Evolutionary conservation across 371 early-diverging fungal genomes (phyloP).

Genomic region (Syncephalastrum racemosum): DNA sequence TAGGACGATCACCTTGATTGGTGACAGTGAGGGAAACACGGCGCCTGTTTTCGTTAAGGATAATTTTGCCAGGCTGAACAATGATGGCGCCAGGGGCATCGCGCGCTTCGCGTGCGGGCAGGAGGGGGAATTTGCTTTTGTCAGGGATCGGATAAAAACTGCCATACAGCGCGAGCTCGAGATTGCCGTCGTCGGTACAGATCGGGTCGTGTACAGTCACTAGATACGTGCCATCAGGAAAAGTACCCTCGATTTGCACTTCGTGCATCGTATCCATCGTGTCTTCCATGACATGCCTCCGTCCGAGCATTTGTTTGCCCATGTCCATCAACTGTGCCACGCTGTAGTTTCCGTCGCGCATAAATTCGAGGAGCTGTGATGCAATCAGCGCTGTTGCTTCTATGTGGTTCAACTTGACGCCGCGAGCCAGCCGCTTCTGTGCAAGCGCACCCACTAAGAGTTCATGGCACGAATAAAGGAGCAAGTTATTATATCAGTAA

Average conservation of each 20-base stretch:
- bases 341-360: conserved; percentile 83
- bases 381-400: conserved; percentile 88
- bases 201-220: conserved; percentile 91
- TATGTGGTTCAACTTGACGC: conserved; percentile 79
- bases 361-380: conserved; percentile 80
- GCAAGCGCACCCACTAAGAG: conserved; percentile 75
- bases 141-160: conserved; percentile 79
- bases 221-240: conserved; percentile 88
- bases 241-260: conserved; percentile 89
- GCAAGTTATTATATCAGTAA: background rate
- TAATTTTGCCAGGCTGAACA: conserved; percentile 57
- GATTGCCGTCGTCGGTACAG: conserved; percentile 75
- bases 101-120: conserved; percentile 32
- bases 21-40: conserved; percentile 72
- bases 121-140: conserved; percentile 52
- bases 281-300: conserved; percentile 76
- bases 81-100: conserved; percentile 69
- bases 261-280: conserved; percentile 71
- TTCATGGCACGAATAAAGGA: conserved; percentile 2
- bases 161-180: conserved; percentile 83
- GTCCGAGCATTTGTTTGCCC: conserved; percentile 85
- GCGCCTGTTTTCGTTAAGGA: conserved; percentile 68
- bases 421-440: conserved; percentile 86
- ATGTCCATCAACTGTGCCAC: conserved; percentile 88
- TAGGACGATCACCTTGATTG: conserved; percentile 90